phyloP scores from a whole-genome alignment of 768 basidiomycete species.

The Daedalea quercina region DNA sequence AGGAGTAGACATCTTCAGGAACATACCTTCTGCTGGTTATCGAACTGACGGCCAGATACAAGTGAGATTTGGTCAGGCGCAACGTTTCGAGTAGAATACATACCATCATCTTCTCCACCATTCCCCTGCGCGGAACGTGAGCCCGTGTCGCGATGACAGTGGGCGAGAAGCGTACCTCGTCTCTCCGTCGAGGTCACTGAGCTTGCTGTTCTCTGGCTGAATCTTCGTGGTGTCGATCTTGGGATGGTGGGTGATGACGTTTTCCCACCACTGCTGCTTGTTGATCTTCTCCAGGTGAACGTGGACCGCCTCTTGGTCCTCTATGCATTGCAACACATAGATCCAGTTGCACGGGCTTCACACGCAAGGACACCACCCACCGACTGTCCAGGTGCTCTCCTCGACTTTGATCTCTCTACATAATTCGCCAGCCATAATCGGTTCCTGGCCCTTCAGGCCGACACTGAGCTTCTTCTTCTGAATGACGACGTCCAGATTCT shows the following conservation, averaged over 20 bases:
- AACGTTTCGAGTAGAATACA: constrained; percentile 20
- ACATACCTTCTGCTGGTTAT: constrained; percentile 68
- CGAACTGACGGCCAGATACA: constrained; percentile 40
- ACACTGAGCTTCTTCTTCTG: constrained; percentile 80
- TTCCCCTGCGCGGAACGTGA: constrained; percentile 47
- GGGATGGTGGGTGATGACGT: constrained; percentile 90
- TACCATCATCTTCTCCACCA: constrained; percentile 99
- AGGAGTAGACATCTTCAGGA: background rate
- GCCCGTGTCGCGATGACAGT: background rate
- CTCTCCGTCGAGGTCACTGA: constrained; percentile 94
- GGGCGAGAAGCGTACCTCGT: constrained; percentile 53
- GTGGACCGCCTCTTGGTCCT: constrained; percentile 67
- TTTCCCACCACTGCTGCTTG: constrained; percentile 94
- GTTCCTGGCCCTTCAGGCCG: constrained; percentile 78
- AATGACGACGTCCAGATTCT: constrained; percentile 66
- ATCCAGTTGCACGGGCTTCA: constrained; percentile 5
- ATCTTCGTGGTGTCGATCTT: constrained; percentile 97
- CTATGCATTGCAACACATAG: constrained; percentile 29
- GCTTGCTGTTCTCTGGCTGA: constrained; percentile 89
- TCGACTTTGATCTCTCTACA: constrained; percentile 93
- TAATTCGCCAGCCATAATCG: constrained; percentile 83
- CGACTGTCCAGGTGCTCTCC: constrained; percentile 94
- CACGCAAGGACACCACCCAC: constrained; percentile 47
- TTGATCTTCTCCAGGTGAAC: constrained; percentile 86
- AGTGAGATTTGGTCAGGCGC: background rate